Percentiles rank a stretch among this genome's conserved stretches.
Evolutionary conservation across 2,329 filamentous ascomycete genomes (phyloP).

Genomic region (Cercospora citrullina): DNA sequence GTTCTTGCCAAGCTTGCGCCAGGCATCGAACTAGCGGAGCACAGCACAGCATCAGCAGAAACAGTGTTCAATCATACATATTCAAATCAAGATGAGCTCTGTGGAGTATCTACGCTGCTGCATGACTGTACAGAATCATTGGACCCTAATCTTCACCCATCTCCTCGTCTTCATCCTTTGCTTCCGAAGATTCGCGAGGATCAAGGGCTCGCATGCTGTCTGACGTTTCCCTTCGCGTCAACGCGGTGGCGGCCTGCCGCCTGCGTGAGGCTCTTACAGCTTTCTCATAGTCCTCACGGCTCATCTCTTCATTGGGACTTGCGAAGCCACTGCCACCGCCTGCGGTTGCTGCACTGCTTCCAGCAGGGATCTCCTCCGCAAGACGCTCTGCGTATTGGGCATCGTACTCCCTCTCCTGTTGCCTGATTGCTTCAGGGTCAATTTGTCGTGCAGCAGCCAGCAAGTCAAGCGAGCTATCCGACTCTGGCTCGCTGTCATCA

Average conservation of each 20-base stretch:
- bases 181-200: slow-evolving; percentile 13
- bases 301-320: slow-evolving; percentile 39
- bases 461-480: slow-evolving; percentile 46
- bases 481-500: slow-evolving; percentile 38
- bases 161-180: slow-evolving; percentile 20
- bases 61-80: neutral
- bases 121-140: neutral
- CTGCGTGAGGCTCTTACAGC: slow-evolving; percentile 22
- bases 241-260: slow-evolving; percentile 10
- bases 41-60: neutral
- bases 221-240: slow-evolving; percentile 21
- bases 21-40: neutral
- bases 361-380: slow-evolving; percentile 51
- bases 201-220: slow-evolving; percentile 31
- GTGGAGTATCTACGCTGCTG: slow-evolving; percentile 10
- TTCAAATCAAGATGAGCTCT: neutral
- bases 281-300: slow-evolving; percentile 24
- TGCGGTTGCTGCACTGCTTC: slow-evolving; percentile 51
- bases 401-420: slow-evolving; percentile 50
- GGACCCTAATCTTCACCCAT: slow-evolving; percentile 12
- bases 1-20: neutral
- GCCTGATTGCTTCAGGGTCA: slow-evolving; percentile 45
- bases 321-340: slow-evolving; percentile 52
- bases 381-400: slow-evolving; percentile 49
- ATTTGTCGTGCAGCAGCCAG: slow-evolving; percentile 48